phyloP scores from a whole-genome alignment of 1,284 basidiomycete genomes.

The Erythrobasidium hasegawianum region DNA sequence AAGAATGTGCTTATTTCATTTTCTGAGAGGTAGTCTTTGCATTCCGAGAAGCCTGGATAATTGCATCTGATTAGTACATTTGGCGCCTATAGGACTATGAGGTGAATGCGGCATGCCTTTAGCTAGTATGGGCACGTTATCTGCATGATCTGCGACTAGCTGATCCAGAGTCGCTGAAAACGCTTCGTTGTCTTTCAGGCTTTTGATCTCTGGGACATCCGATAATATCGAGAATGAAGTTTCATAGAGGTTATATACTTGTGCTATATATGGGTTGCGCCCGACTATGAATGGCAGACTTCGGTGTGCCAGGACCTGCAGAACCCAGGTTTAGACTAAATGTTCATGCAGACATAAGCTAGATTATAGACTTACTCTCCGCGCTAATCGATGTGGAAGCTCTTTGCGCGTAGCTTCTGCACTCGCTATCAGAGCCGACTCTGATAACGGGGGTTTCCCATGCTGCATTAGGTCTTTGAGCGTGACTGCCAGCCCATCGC shows the following conservation, averaged over 20 bases:
- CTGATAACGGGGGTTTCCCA: constrained; percentile 41
- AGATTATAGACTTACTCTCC: no score
- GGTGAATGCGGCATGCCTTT: no score
- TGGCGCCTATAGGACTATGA: no score
- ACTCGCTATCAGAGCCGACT: constrained; percentile 38
- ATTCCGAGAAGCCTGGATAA: constrained; percentile 83
- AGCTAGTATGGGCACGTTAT: constrained; percentile 83
- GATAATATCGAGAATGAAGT: constrained; percentile 70
- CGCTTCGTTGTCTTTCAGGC: constrained; percentile 63
- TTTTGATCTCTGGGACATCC: constrained; percentile 64
- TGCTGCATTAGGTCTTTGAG: constrained; percentile 39
- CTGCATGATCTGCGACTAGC: constrained; percentile 71
- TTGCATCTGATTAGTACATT: no score
- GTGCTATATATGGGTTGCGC: constrained; percentile 79
- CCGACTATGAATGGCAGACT: constrained; percentile 64
- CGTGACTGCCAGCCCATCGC: constrained; percentile 34
- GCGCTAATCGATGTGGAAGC: constrained; percentile 41
- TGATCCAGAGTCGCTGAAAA: constrained; percentile 66
- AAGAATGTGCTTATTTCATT: constrained; percentile 71
- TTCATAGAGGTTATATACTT: constrained; percentile 67
- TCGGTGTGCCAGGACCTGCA: constrained; percentile 43
- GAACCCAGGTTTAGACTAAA: no score
- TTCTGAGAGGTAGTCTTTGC: constrained; percentile 73
- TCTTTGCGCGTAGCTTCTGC: constrained; percentile 42
- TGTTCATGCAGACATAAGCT: no score